Base-by-base conservation (phyloP, 176 grass and related monocot genomes). In the Eragrostis nindensis region DNA sequence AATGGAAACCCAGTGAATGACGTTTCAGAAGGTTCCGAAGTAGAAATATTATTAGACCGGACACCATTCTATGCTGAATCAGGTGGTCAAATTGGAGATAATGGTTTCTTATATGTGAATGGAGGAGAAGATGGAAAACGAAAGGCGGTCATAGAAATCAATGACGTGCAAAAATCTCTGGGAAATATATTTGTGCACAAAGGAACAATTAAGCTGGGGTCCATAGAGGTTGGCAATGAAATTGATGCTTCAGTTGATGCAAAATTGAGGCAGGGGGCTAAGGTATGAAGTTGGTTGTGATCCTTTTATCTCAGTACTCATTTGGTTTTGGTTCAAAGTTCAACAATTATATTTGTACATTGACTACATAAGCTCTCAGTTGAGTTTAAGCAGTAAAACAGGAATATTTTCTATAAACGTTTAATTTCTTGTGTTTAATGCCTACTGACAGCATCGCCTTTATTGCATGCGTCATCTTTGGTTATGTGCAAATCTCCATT, bases 61-160 rank as follows among this genome's bases (percentile, higher is more conserved):
- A 98, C 95, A 25, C 95, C 95, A 38, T 98, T 98, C 80, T 98
- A 98, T 91, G 95, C 92, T 41, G 95, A 98, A 90, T 94, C 95
- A 17, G 92, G 95, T 62, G 95, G 95, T 75, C 95, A 98, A 84
- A 80, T 98, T 64, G 95, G 95, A 75, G 95, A 98, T 74, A 94
- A 94, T 84, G 95, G 95, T 84, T 86, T 91, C 76, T 61, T 98
- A 39, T 91, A 73, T 74, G 75, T 61, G 21, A 79, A 87, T 16
- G 92, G 83, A 79, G 73, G 66, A 60, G 85, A 86, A 61, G 82
- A 89, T 91, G 82, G 40, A 74, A 87, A 79, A 53, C 76, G 80
- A 63, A 84, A 86, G 65, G 75, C 90, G 46, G 73, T 94, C 19
- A 80, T 98, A 74, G 92, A 94, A 86, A 91, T 98, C 49, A 98